Evolutionary conservation across 306 rosid genomes (phyloP), one percentile per base, ranked within the genome.

Genomic region (Castanea mollissima): DNA sequence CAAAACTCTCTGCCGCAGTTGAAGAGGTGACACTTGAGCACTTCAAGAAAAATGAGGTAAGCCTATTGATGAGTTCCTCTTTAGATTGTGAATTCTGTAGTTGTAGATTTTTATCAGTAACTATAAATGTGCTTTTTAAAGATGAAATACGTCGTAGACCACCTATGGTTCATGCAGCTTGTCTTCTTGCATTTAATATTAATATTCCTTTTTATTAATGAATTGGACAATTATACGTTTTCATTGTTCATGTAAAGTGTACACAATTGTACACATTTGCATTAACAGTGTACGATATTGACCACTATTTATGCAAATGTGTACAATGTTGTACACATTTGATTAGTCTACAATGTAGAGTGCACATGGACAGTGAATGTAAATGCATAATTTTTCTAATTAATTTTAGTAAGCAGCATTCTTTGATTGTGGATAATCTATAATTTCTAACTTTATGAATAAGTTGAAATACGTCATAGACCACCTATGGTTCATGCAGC

Each of bases 1-100:
- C 92, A 51, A 91, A 88, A 85, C 94, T 95, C 80, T 88, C 99
- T 49, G 88, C 92, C 83, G 92, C 98, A 11, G 98, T 95, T 73
- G 99, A 95, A 87, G 96, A 93, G 82, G 99, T 93, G 89, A 93
- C 98, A 9, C 84, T 89, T 51, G 99, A 95, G 93, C 98, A 95
- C 86, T 92, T 91, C 49, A 91, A 91, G 90, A 93, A 95, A 83
- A 95, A 89, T 59, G 99, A 91, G 98, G 99, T 95, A 85, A 74
- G 46, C 64, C 69, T 75, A n/a, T 60, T 21, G 67, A 60, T 25
- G 67, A 60, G 67, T 60, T 23, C 32, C 15, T 59, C 11, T 7
- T n/a, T 68, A 19, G 29, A 35, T 31, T 68, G 49, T 68, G 72
- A 34, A 18, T 68, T 68, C 72, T 38, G 49, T 3, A 19, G 52